These are phyloP conservation scores for Lecanicillium sp. DNA, from an alignment of 2,329 filamentous ascomycete species.

Conservation along the genomic window DNA sequence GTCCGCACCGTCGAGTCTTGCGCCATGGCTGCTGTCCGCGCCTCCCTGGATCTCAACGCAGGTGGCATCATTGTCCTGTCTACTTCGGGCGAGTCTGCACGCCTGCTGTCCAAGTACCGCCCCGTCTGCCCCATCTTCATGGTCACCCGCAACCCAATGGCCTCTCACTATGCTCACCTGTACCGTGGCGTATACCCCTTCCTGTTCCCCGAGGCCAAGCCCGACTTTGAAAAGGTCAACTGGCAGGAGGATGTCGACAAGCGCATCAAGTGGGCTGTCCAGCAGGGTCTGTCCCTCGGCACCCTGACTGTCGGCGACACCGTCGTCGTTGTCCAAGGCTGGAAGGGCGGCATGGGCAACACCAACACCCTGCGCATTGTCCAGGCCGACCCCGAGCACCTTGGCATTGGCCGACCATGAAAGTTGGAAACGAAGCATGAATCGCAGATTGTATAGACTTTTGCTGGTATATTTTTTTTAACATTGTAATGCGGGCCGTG, in stretches of 20 bases:
- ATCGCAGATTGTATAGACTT: too few relatives aligned
- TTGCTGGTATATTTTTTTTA: too few relatives aligned
- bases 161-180: slow-evolving; percentile 84
- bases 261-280: slow-evolving; percentile 95
- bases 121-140: slow-evolving; percentile 99
- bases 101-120: slow-evolving; percentile 95
- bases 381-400: slow-evolving; percentile 50
- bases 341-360: slow-evolving; percentile 86
- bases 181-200: slow-evolving; percentile 99
- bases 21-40: slow-evolving; percentile 93
- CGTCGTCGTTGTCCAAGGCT: slow-evolving; percentile 80
- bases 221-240: slow-evolving; percentile 83
- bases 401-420: slow-evolving; percentile 42
- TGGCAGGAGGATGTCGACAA: slow-evolving; percentile 99
- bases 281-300: slow-evolving; percentile 74
- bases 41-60: slow-evolving; percentile 91
- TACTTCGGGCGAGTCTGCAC: slow-evolving; percentile 89
- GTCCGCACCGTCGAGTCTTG: slow-evolving; percentile 87
- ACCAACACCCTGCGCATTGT: slow-evolving; percentile 71
- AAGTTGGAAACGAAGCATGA: neutral
- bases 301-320: slow-evolving; percentile 65
- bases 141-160: slow-evolving; percentile 81
- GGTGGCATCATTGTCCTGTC: slow-evolving; percentile 94
- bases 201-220: slow-evolving; percentile 86
- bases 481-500: too few relatives aligned